phyloP scores from a whole-genome alignment of 169 alveolate genomes.

The Plasmodium knowlesi region DNA sequence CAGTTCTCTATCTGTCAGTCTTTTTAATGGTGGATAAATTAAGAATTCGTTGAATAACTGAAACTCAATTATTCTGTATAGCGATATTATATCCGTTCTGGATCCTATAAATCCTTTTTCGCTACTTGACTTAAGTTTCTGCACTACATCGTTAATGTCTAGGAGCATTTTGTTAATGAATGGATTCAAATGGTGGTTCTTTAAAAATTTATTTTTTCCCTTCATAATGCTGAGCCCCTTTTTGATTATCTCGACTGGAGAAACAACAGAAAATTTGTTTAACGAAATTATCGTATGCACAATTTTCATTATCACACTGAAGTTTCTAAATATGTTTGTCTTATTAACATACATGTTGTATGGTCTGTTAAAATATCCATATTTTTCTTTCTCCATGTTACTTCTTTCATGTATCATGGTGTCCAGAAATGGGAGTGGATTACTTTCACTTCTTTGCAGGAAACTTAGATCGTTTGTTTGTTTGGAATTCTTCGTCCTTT shows the following conservation, averaged over 20 bases:
- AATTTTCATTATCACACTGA: slow-evolving; percentile 29
- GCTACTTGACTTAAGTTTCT: slow-evolving; percentile 35
- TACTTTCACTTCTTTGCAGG: background rate
- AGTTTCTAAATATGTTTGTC: slow-evolving; percentile 20
- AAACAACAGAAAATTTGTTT: slow-evolving; percentile 67
- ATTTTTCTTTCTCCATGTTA: background rate
- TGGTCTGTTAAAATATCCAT: slow-evolving; percentile 55
- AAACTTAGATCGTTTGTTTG: slow-evolving; percentile 3
- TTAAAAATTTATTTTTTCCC: background rate
- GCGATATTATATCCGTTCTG: background rate
- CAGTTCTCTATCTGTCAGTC: slow-evolving; percentile 32
- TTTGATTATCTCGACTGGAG: slow-evolving; percentile 36
- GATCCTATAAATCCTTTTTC: slow-evolving; percentile 12
- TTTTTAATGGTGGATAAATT: slow-evolving; percentile 61
- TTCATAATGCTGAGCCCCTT: slow-evolving; percentile 12
- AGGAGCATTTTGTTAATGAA: slow-evolving; percentile 24
- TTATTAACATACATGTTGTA: slow-evolving; percentile 62
- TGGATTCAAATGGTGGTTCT: slow-evolving; percentile 24
- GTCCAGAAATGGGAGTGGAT: slow-evolving; percentile 7
- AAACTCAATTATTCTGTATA: slow-evolving; percentile 47
- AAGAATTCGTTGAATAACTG: slow-evolving; percentile 30
- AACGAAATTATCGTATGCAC: slow-evolving; percentile 61
- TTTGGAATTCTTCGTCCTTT: background rate
- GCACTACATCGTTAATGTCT: slow-evolving; percentile 44
- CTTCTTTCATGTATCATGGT: slow-evolving; percentile 23